Evolutionary conservation across 164 flowering plant species (phyloP).

Genomic region (Magnolia changhungtana): DNA sequence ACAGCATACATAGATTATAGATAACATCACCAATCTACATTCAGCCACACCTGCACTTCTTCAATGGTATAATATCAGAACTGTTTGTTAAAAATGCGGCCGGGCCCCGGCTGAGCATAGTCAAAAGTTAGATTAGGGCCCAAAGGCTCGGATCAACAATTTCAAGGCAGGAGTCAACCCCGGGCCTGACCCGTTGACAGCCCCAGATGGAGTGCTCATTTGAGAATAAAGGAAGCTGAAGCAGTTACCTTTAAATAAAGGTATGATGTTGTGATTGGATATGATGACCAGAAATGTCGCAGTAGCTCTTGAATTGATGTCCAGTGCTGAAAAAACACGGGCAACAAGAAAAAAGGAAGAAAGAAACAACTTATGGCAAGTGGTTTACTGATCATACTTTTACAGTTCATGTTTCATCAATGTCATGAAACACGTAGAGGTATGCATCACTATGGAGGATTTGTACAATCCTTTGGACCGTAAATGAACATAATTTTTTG

Average conservation of each 20-base stretch:
- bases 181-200: too few species aligned
- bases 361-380: background rate
- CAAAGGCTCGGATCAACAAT: too few species aligned
- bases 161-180: too few species aligned
- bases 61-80: too few species aligned
- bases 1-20: too few species aligned
- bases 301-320: constrained; percentile 77
- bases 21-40: too few species aligned
- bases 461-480: background rate
- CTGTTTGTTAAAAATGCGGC: too few species aligned
- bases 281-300: constrained; percentile 96
- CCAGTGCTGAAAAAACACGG: constrained; percentile 69
- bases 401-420: background rate
- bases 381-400: background rate
- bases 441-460: background rate
- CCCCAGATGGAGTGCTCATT: too few species aligned
- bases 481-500: background rate
- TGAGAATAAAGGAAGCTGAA: background rate
- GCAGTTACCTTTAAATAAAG: constrained; percentile 62
- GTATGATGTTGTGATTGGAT: constrained; percentile 75
- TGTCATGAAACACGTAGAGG: background rate
- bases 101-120: too few species aligned
- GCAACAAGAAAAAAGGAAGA: background rate
- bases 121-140: too few species aligned
- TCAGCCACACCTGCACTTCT: too few species aligned